Evolutionary conservation across 1,139 yeast genomes (phyloP), one percentile per base, ranked within the genome.

Genomic region (Zygosaccharomyces pseudobailii): DNA sequence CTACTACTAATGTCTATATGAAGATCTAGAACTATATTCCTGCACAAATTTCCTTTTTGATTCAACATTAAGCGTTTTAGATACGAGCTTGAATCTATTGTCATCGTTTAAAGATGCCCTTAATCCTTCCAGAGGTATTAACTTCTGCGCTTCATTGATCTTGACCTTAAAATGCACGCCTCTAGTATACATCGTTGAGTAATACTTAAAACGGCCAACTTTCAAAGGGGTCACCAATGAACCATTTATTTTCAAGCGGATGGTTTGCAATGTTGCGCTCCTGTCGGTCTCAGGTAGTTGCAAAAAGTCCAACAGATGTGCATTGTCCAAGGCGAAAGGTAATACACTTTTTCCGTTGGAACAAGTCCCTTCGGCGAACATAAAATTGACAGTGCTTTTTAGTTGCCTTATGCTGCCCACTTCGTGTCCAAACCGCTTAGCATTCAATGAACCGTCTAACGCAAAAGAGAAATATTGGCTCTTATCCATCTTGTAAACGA

Each of bases 311-410:
- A 45, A 45, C 56, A 64, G 46, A 47, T 45, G 21, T 41, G 49
- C 13, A 48, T 67, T 62, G 5, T 49, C 51, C 8, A 67, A 35
- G 6, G 49, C 48, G 52, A 79, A 78, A 13, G 83, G 82, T 46
- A 81, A 67, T 0, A 81, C 61, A 0, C 82, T 73, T 54, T 77
- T 78, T 48, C 84, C 84, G 59, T 84, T 84, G 1, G 87, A 77
- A 0, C 87, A 72, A 0, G 89, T 82, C 0, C 89, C 89, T 59
- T 85, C 94, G 20, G 79, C 69, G 43, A 84, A 75, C 40, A 82
- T 58, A 49, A 72, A 78, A 3, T 75, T 71, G n/a, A 72, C 65
- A 40, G 71, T 71, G 10, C 63, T 61, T 27, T 63, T 61, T 17
- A 69, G 59, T 19, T 46, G 46, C 6, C 25, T 42, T 4, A 48